These are phyloP conservation scores for Fraxinus americana DNA, from an alignment of 257 asterid genomes.

Conservation along the genomic window DNA sequence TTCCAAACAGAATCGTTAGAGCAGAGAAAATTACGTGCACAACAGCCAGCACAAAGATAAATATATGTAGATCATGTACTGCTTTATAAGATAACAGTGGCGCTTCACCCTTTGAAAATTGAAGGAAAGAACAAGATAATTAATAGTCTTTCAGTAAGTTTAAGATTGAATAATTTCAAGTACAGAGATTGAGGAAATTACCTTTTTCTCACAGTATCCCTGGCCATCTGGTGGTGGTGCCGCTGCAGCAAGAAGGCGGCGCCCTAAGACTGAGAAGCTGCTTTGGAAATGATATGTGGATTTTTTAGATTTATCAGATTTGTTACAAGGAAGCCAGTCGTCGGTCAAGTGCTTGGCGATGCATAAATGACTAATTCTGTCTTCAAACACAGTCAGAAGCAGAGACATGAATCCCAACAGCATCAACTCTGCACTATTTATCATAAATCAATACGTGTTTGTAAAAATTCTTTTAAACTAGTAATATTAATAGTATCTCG, in stretches of 20 bases:
- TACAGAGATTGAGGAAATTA: background rate
- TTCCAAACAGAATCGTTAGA: conserved; percentile 39
- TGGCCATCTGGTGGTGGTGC: conserved; percentile 15
- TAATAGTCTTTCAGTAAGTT: too few relatives aligned
- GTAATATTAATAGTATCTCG: too few relatives aligned
- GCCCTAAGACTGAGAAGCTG: conserved; percentile 29
- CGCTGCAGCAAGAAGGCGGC: conserved; percentile 39
- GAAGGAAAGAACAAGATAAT: too few relatives aligned
- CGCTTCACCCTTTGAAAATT: conserved; percentile 33
- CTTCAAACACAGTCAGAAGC: conserved; percentile 51
- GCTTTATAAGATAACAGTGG: conserved; percentile 44
- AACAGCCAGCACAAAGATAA: conserved; percentile 46
- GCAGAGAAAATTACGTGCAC: conserved; percentile 44
- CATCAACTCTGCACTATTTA: conserved; percentile 62
- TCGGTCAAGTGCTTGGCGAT: conserved; percentile 44
- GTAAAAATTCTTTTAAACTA: too few relatives aligned
- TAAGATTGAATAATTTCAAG: too few relatives aligned
- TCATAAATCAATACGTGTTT: too few relatives aligned
- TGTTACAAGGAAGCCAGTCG: conserved; percentile 67
- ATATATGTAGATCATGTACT: conserved; percentile 50
- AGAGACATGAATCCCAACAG: conserved; percentile 74
- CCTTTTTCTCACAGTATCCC: conserved; percentile 45
- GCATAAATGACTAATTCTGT: conserved; percentile 43
- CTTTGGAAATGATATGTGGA: conserved; percentile 37
- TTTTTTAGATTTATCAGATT: conserved; percentile 15